Evolutionary conservation across 2,329 filamentous ascomycete species (phyloP).

Genomic region (Venturia pyrina): DNA sequence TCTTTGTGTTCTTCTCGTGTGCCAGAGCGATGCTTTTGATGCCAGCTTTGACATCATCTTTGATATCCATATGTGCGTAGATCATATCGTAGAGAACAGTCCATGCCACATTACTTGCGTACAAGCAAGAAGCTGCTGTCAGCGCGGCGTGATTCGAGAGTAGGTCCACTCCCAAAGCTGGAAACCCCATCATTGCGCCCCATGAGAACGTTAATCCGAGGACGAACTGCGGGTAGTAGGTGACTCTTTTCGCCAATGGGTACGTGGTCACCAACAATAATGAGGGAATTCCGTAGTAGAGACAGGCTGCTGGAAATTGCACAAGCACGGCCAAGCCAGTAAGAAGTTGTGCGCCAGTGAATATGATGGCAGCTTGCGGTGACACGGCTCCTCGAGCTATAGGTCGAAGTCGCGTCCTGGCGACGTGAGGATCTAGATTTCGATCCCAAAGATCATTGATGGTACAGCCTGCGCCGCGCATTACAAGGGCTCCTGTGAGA

Average conservation of each 20-base stretch:
- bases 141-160: conserved; percentile 53
- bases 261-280: conserved; percentile 65
- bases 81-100: conserved; percentile 88
- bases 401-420: conserved; percentile 65
- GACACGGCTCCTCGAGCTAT: conserved; percentile 71
- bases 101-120: conserved; percentile 74
- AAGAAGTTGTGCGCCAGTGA: conserved; percentile 64
- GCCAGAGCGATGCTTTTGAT: conserved; percentile 82
- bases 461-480: conserved; percentile 79
- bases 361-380: conserved; percentile 60
- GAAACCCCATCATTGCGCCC: conserved; percentile 83
- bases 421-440: conserved; percentile 72
- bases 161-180: conserved; percentile 70
- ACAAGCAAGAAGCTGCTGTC: conserved; percentile 58
- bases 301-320: conserved; percentile 61
- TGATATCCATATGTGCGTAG: conserved; percentile 86
- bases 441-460: conserved; percentile 90
- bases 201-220: conserved; percentile 80
- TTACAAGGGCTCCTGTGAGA: conserved; percentile 65
- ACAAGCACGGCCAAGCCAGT: conserved; percentile 63
- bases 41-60: conserved; percentile 73
- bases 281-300: conserved; percentile 69
- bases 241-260: conserved; percentile 75
- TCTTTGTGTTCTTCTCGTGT: conserved; percentile 68
- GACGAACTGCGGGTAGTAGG: conserved; percentile 77